Conservation (phyloP, 192 early-diverging fungal genomes). For the Allomyces arbusculus region DNA sequence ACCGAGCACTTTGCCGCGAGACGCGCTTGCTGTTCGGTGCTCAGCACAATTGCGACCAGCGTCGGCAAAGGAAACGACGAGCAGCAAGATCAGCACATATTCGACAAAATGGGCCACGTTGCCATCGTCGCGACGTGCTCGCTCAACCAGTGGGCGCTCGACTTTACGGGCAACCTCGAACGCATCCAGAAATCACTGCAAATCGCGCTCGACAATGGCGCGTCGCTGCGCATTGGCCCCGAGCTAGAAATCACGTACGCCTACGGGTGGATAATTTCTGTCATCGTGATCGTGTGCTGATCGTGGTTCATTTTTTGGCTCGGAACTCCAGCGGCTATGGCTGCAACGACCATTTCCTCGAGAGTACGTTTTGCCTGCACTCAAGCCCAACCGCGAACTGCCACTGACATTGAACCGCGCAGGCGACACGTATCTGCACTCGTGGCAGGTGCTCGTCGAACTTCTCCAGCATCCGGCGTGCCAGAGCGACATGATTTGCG, state of each 20-base stretch:
- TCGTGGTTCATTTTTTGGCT: conserved; percentile 1
- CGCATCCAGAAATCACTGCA: conserved; percentile 69
- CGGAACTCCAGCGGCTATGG: conserved; percentile 60
- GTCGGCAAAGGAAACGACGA: no score
- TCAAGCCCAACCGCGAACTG: neutral
- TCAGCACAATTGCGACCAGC: no score
- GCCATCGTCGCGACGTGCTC: conserved; percentile 65
- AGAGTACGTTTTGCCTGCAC: conserved; percentile 26
- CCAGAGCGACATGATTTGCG: conserved; percentile 54
- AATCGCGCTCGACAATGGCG: conserved; percentile 58
- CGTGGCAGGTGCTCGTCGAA: conserved; percentile 72
- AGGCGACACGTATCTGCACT: conserved; percentile 84
- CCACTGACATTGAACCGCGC: neutral
- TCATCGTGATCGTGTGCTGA: neutral
- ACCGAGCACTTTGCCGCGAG: no score
- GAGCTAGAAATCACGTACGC: conserved; percentile 84
- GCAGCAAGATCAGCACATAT: no score
- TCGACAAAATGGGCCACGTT: conserved; percentile 19
- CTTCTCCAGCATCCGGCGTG: conserved; percentile 44
- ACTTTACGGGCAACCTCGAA: conserved; percentile 81
- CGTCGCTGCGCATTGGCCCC: conserved; percentile 70
- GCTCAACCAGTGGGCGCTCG: conserved; percentile 86
- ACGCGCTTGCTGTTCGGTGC: no score
- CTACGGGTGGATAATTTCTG: no score
- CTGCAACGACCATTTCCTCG: conserved; percentile 94